Conservation (phyloP, 2,329 filamentous ascomycete species). For the Arthrobotrys pseudoclavata region DNA sequence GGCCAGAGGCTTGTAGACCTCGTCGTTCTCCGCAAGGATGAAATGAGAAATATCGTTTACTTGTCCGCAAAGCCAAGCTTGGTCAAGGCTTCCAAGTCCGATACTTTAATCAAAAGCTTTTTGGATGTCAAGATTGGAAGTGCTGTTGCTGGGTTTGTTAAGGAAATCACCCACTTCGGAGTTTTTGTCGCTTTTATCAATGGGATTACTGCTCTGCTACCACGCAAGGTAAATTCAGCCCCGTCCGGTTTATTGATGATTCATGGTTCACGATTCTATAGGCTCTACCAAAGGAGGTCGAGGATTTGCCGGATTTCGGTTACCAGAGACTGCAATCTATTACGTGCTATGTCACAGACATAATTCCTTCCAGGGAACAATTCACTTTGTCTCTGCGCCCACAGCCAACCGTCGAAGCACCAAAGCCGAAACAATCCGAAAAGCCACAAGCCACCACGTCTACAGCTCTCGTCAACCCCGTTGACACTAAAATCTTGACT, state of each 20-base stretch:
- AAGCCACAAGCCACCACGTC: conserved; percentile 64
- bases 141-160: conserved; percentile 82
- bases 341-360: conserved; percentile 77
- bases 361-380: conserved; percentile 78
- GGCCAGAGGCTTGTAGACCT: conserved; percentile 86
- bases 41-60: conserved; percentile 79
- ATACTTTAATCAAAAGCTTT: conserved; percentile 78
- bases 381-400: conserved; percentile 76
- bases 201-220: conserved; percentile 81
- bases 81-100: conserved; percentile 79
- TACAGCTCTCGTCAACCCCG: conserved; percentile 71
- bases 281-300: conserved; percentile 79
- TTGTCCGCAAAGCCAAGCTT: conserved; percentile 87
- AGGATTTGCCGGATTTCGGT: conserved; percentile 80
- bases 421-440: conserved; percentile 66
- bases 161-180: conserved; percentile 83
- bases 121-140: conserved; percentile 79
- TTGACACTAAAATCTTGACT: conserved; percentile 75
- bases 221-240: conserved; percentile 65
- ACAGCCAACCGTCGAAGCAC: conserved; percentile 68
- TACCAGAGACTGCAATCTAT: conserved; percentile 82
- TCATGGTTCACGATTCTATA: conserved; percentile 70
- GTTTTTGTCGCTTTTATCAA: conserved; percentile 91
- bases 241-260: background rate
- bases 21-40: conserved; percentile 87